These are phyloP conservation scores for Ascocoryne sarcoides DNA, from an alignment of 2,329 filamentous ascomycete genomes.

Conservation along the genomic window DNA sequence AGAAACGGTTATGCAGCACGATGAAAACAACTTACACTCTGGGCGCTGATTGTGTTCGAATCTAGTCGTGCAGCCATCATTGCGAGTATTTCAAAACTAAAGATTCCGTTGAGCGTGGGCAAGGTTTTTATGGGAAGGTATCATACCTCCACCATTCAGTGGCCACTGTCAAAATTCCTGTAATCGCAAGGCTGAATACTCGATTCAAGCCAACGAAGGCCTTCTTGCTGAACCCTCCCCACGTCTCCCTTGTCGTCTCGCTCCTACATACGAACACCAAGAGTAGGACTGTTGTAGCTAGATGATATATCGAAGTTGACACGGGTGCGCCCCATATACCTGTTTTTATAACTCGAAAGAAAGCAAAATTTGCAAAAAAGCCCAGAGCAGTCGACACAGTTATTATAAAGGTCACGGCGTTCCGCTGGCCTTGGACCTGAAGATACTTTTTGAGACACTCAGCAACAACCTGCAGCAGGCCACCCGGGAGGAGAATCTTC, in stretches of 20 bases:
- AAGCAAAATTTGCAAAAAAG: conserved; percentile 65
- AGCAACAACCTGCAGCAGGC: conserved; percentile 75
- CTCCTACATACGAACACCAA: conserved; percentile 3
- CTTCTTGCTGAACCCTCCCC: conserved; percentile 55
- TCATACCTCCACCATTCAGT: conserved; percentile 91
- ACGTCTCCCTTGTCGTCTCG: conserved; percentile 1
- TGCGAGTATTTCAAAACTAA: conserved; percentile 62
- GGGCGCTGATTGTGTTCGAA: conserved; percentile 70
- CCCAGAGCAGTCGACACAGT: conserved; percentile 72
- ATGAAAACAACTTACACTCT: conserved; percentile 71
- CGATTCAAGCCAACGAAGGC: conserved; percentile 64
- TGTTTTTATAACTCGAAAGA: conserved; percentile 59
- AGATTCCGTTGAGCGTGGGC: conserved; percentile 28
- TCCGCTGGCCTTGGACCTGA: conserved; percentile 73
- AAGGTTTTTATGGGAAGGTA: conserved; percentile 71
- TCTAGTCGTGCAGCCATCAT: conserved; percentile 70
- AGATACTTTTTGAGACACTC: conserved; percentile 75
- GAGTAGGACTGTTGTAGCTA: neutral
- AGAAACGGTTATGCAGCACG: conserved; percentile 66
- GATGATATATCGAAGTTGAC: neutral
- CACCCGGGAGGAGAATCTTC: conserved; percentile 63
- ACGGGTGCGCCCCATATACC: conserved; percentile 60
- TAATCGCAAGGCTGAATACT: conserved; percentile 61
- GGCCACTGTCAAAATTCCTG: conserved; percentile 72
- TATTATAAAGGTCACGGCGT: conserved; percentile 68